Base-by-base conservation (phyloP, 1,284 basidiomycete genomes). In the Calocybe gambosa region DNA sequence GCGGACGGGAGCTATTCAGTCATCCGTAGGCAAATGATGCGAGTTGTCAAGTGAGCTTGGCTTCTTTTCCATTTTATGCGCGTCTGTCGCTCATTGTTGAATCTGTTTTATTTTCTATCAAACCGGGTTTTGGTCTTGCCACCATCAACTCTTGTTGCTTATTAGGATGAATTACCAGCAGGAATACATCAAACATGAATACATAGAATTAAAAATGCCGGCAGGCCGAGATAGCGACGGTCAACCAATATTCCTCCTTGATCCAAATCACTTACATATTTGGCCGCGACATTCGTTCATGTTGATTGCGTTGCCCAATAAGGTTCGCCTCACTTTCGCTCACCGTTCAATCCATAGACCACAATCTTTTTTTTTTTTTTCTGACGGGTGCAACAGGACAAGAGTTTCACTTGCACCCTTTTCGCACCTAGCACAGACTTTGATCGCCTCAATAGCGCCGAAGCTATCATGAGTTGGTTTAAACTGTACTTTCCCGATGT, bases 281-380 rank as follows among this genome's bases (percentile, higher is more conserved):
- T 99, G 95, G 95, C 96, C 95, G 49, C 84, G 93, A 61, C 90
- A 94, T 66, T 89, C 91, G 42, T 98, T 97, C 74, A 99, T 99
- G 95, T 80, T 99, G 58, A 97, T 99, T 60, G 96, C 93, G 15
- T 82, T 99, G 43, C 93, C 95, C 53, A 99, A 97, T 74, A 85
- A 90, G 76, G 93, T 93, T 67, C 62, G 62, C 51, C 25, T 54
- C 56, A 62, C 42, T 45, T 55, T 48, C 45, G 47, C 45, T 50
- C 31, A n/a, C 15, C n/a, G 42, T 53, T 52, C 44, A 47, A 50
- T 55, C 42, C 52, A 47, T 39, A 54, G 42, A 51, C 21, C 28
- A 9, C 28, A 5, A 29, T 8, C 40, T 39, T 19, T 53, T 31
- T 42, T 57, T 55, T 39, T 19, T 53, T 31, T 42, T 57, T 55